A percentile compares a stretch with the other conserved stretches of the same genome.
Conservation (phyloP, 495 filamentous ascomycete species). For the Hypoxylon lienhwacheense region DNA sequence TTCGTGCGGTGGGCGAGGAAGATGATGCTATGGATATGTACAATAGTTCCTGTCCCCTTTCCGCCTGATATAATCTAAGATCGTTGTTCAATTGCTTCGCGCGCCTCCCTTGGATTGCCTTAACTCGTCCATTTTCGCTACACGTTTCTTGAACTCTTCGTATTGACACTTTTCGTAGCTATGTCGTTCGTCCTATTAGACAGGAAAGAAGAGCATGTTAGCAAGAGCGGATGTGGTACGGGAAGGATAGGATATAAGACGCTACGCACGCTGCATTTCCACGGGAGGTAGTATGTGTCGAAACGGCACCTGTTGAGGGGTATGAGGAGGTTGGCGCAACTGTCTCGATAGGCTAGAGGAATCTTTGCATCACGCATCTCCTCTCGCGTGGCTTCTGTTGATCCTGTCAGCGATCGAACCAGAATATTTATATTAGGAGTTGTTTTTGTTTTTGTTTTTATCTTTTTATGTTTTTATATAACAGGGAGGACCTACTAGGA, state of each 20-base stretch:
- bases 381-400: conserved; percentile 72
- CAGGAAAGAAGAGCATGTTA: not conserved
- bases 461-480: no score
- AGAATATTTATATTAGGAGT: no score
- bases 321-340: conserved; percentile 89
- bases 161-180: conserved; percentile 99
- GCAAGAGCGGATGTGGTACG: not conserved
- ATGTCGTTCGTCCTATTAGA: conserved; percentile 81
- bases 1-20: not conserved
- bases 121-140: conserved; percentile 97
- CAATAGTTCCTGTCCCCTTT: not conserved
- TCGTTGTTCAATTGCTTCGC: conserved; percentile 73
- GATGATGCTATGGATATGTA: not conserved
- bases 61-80: not conserved
- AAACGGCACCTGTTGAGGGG: conserved; percentile 92
- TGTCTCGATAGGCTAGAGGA: conserved; percentile 88
- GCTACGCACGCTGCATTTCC: conserved; percentile 89
- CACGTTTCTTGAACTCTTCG: conserved; percentile 96
- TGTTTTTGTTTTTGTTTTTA: no score
- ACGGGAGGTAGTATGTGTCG: conserved; percentile 91
- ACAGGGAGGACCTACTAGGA: conserved; percentile 36
- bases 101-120: conserved; percentile 81
- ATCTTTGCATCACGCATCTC: conserved; percentile 91
- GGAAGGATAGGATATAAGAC: not conserved
- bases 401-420: not conserved